Evolutionary conservation across 2,329 filamentous ascomycete species (phyloP), one percentile per base, ranked within the genome.

Genomic region (Calonectria naviculata): DNA sequence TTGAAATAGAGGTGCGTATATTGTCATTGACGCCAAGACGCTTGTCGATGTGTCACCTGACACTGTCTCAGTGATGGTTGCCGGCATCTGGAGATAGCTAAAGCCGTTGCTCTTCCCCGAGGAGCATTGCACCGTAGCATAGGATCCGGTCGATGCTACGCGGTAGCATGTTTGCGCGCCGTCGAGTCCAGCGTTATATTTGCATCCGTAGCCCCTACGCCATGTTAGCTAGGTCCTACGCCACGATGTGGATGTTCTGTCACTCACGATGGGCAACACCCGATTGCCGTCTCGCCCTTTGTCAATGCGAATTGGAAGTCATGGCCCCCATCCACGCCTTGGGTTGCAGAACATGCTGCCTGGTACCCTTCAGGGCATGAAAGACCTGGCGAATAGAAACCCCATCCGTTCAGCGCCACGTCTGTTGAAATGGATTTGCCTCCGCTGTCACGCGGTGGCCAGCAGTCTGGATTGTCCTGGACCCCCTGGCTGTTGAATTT

Each of bases 361-460:
- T 67, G 74, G 70, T 83, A 81, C 10, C 81, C 82, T 4, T 62
- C 58, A 0, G 82, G 82, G 64, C 82, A 83, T 2, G 71, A 67
- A 12, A 82, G 38, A 0, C 81, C 82, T 0, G 82, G 82, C 4
- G 81, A 83, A 66, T 83, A 83, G 66, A 81, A 82, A 8, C 82
- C 81, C 80, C 81, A 80, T 28, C 81, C 81, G 10, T 67, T 60
- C 17, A 83, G 65, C 5, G 78, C 72, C 4, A 67, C 67, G 0
- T 41, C 34, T 1, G 78, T 75, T 1, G 70, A 61, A 2, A 60
- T 60, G 5, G 71, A 70, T 5, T 69, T 70, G 15, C 66, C 6
- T 68, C 15, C 70, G 12, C 65, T 46, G 0, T 67, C 67, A 3
- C 67, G 76, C n/a, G 76, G 36, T 3, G 81, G 80, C 81, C 81